Evolutionary conservation across 2,329 filamentous ascomycete genomes (phyloP).

Genomic region (Cytospora paraplurivora): DNA sequence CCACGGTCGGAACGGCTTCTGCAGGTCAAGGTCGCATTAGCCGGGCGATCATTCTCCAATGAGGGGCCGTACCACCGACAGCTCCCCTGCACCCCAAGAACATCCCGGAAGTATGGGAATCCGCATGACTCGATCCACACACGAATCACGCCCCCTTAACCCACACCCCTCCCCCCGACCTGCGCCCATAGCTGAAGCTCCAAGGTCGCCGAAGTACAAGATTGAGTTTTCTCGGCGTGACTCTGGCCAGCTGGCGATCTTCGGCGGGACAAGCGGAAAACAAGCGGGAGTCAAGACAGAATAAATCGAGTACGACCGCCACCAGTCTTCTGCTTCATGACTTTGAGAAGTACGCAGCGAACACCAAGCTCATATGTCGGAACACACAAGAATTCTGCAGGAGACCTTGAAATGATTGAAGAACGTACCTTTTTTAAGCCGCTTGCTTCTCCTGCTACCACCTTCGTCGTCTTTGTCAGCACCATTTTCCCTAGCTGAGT

Average conservation of each 20-base stretch:
- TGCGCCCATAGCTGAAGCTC: background rate
- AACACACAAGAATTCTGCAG: background rate
- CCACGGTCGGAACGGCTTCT: slow-evolving; percentile 78
- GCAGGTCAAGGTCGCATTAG: slow-evolving; percentile 42
- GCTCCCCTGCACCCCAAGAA: slow-evolving; percentile 27
- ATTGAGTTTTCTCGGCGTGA: slow-evolving; percentile 11
- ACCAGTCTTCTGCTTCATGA: slow-evolving; percentile 1
- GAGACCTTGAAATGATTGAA: slow-evolving; percentile 11
- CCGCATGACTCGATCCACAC: slow-evolving; percentile 26
- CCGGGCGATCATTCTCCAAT: slow-evolving; percentile 34
- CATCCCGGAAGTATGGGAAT: slow-evolving; percentile 19
- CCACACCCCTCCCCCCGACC: background rate
- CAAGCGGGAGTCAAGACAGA: slow-evolving; percentile 10
- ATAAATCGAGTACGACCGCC: slow-evolving; percentile 13
- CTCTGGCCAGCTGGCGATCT: slow-evolving; percentile 5
- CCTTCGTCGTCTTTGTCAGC: slow-evolving; percentile 63
- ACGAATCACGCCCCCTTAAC: slow-evolving; percentile 2
- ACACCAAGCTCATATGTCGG: slow-evolving; percentile 8
- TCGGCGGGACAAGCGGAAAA: slow-evolving; percentile 5
- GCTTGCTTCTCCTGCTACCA: slow-evolving; percentile 83
- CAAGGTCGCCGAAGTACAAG: background rate
- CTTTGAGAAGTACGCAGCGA: background rate
- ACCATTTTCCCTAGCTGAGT: slow-evolving; percentile 49
- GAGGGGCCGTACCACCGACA: slow-evolving; percentile 15
- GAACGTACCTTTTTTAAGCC: slow-evolving; percentile 78